These are phyloP conservation scores for Gyromitra esculenta DNA, from an alignment of 2,329 filamentous ascomycete species.

Conservation along the genomic window DNA sequence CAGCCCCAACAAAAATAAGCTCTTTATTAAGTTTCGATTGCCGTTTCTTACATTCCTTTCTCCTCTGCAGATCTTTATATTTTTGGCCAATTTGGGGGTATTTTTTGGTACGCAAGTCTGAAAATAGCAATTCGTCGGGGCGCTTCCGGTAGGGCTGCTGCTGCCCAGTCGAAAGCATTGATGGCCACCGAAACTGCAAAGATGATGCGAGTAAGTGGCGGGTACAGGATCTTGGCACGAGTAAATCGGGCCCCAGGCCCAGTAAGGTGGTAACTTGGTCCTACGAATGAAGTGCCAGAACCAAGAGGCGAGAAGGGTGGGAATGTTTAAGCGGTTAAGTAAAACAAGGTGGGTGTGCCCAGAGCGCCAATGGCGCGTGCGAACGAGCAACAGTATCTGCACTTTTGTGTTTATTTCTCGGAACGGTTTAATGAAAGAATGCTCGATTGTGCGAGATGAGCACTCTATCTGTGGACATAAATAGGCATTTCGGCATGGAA, in stretches of 20 bases:
- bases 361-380: constrained; percentile 28
- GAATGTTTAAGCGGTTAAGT: constrained; percentile 17
- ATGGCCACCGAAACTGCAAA: constrained; percentile 28
- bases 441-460: constrained; percentile 26
- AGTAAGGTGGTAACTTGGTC: constrained; percentile 23
- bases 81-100: constrained; percentile 1
- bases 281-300: constrained; percentile 5
- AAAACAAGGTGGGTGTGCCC: constrained; percentile 2
- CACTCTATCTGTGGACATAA: constrained; percentile 1
- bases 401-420: constrained; percentile 9
- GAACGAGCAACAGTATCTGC: neutral
- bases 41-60: neutral
- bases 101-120: constrained; percentile 3
- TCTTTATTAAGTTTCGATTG: constrained; percentile 15
- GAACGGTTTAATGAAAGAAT: neutral
- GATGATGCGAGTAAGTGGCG: constrained; percentile 33
- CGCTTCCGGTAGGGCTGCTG: constrained; percentile 15
- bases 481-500: constrained; percentile 33
- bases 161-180: constrained; percentile 18
- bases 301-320: neutral
- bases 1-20: constrained; percentile 19
- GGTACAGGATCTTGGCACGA: constrained; percentile 23
- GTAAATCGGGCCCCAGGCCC: constrained; percentile 11
- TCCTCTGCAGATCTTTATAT: neutral
- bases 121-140: constrained; percentile 28